Evolutionary conservation across 1,139 yeast species (phyloP).

Genomic region (Blastobotrys illinoisensis): DNA sequence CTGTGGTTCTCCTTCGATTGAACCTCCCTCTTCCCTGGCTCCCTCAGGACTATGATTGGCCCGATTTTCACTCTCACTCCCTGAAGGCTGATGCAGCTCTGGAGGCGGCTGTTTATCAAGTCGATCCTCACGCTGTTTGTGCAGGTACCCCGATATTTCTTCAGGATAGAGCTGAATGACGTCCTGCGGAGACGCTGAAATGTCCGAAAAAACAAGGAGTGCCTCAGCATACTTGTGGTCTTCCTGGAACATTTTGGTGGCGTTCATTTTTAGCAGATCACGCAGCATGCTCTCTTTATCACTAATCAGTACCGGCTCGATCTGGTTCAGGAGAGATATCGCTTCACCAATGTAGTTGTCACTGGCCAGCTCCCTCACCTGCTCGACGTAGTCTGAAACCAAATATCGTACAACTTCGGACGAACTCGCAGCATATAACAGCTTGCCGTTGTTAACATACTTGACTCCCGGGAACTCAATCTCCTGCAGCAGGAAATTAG

Average conservation of each 20-base stretch:
- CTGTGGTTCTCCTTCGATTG: not conserved
- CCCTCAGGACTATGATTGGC: not conserved
- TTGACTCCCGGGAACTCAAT: slow-evolving; percentile 22
- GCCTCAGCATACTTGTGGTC: slow-evolving; percentile 36
- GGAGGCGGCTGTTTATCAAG: too few species aligned
- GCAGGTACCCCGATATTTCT: slow-evolving; percentile 25
- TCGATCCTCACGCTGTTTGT: not conserved
- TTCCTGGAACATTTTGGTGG: slow-evolving; percentile 33
- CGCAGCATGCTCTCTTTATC: slow-evolving; percentile 37
- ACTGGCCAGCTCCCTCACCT: slow-evolving; percentile 28
- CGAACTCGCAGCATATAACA: slow-evolving; percentile 25
- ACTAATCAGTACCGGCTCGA: slow-evolving; percentile 32
- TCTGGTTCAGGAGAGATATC: slow-evolving; percentile 37
- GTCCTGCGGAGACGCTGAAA: slow-evolving; percentile 52
- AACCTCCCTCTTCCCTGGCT: not conserved
- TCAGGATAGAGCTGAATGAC: slow-evolving; percentile 45
- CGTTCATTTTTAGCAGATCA: slow-evolving; percentile 42
- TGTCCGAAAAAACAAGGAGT: slow-evolving; percentile 44
- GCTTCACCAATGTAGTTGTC: slow-evolving; percentile 35
- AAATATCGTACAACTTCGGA: slow-evolving; percentile 26
- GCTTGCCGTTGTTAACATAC: slow-evolving; percentile 18
- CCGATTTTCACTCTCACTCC: too few species aligned
- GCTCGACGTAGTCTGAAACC: slow-evolving; percentile 28
- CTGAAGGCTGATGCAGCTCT: too few species aligned
- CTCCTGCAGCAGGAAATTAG: slow-evolving; percentile 25